Base-by-base conservation (phyloP, 2,329 filamentous ascomycete genomes). In the Pseudogymnoascus sp. region DNA sequence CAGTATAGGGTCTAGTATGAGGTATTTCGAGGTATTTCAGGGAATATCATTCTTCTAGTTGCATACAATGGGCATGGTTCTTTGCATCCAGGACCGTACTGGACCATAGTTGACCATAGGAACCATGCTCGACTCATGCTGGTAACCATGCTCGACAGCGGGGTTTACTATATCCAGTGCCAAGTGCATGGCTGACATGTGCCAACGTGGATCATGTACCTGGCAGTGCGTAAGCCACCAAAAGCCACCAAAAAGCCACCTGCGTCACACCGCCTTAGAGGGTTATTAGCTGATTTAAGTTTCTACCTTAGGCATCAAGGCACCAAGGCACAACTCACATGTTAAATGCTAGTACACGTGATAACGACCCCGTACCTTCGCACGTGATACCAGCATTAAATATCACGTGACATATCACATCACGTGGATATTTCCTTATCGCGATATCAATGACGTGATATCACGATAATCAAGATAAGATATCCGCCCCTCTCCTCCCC, bases 11-110 rank as follows among this genome's bases (percentile, higher is more conserved):
- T 6, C 44, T 55, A 55, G 44, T 55, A 12, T 55, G 44, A 55
- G 44, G 44, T 55, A 55, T 55, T 55, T 55, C 44, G 44, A 55
- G 44, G 44, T 55, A 55, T 55, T 55, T 55, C 44, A 55, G 17
- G 44, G 44, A 10, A 55, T 55, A 55, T 55, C 44, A 55, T 55
- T 31, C 31, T 25, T 55, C 44, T 55, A 55, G 44, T 55, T 55
- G 44, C 44, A 55, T 55, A 55, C 2, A 55, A 55, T 12, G 44
- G 44, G 15, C 44, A 55, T 17, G 44, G 44, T 29, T 29, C 44
- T 15, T 27, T 55, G 44, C 44, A 55, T 55, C 5, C 27, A 17
- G n/a, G 3, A 31, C 44, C 44, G 27, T 55, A 12, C 27, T 33
- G n/a, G 3, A 31, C 44, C 44, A 48, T 48, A 25, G n/a, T 48